phyloP scores from a whole-genome alignment of 1,284 basidiomycete genomes.

The Microbotryum intermedium region DNA sequence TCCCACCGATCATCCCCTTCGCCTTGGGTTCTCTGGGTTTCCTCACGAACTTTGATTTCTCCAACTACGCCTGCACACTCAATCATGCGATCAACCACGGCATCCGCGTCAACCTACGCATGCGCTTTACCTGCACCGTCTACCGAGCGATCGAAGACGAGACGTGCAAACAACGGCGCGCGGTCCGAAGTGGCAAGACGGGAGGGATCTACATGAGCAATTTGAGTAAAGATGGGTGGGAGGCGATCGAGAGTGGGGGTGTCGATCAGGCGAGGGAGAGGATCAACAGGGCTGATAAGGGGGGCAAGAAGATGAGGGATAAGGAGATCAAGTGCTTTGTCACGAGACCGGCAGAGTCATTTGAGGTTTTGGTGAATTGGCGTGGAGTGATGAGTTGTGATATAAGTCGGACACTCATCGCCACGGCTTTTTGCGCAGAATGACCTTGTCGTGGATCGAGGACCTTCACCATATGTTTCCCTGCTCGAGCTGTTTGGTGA shows the following conservation, averaged over 20 bases:
- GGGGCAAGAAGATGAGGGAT: conserved; percentile 53
- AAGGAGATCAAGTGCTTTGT: conserved; percentile 98
- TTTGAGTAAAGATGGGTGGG: conserved; percentile 81
- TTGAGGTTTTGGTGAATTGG: conserved; percentile 63
- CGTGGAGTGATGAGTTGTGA: no score
- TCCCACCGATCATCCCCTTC: conserved; percentile 94
- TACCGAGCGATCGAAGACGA: conserved; percentile 76
- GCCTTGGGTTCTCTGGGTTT: conserved; percentile 98
- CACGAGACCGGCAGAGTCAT: conserved; percentile 88
- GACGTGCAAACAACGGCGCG: conserved; percentile 39
- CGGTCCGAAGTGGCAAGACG: conserved; percentile 80
- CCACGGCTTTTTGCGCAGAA: conserved; percentile 44
- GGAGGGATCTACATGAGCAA: conserved; percentile 93
- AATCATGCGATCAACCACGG: conserved; percentile 84
- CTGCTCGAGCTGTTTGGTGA: conserved; percentile 97
- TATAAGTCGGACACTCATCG: no score
- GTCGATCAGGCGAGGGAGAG: conserved; percentile 72
- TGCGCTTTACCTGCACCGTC: conserved; percentile 98
- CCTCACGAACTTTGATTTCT: conserved; percentile 95
- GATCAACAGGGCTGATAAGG: conserved; percentile 57
- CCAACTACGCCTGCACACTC: conserved; percentile 76
- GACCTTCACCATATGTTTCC: conserved; percentile 95
- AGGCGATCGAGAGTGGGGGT: conserved; percentile 70
- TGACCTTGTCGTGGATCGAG: conserved; percentile 94
- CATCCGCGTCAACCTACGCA: conserved; percentile 92